These are phyloP conservation scores for Aspergillus conjunctus DNA, from an alignment of 495 filamentous ascomycete species.

Conservation along the genomic window DNA sequence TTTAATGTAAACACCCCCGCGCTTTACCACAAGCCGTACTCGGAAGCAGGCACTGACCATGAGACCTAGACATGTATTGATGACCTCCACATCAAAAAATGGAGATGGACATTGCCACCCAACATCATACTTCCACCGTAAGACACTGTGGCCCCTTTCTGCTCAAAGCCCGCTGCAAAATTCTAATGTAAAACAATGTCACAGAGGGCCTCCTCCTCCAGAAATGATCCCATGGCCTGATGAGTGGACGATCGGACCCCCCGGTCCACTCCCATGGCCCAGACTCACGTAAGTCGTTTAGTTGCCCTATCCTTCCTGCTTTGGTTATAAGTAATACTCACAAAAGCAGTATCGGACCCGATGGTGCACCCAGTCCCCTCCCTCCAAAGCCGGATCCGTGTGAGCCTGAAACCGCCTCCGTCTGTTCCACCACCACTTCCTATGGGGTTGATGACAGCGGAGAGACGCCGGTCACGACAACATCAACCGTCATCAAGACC, in stretches of 20 bases:
- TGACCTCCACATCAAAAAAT: neutral
- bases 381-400: neutral
- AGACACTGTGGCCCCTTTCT: neutral
- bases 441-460: slow-evolving; percentile 1
- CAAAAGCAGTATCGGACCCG: neutral
- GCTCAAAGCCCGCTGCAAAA: neutral
- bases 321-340: neutral
- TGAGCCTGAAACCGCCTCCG: neutral
- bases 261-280: neutral
- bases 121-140: neutral
- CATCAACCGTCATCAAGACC: neutral
- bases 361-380: neutral
- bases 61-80: neutral
- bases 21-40: neutral
- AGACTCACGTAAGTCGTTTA: neutral
- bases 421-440: slow-evolving; percentile 1
- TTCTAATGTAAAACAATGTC: neutral
- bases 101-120: neutral
- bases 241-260: neutral
- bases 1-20: neutral
- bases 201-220: slow-evolving; percentile 5
- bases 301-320: neutral
- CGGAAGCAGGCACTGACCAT: neutral
- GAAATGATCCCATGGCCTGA: neutral
- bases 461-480: neutral